phyloP scores from a whole-genome alignment of 805 yeast species.

The Candida manassasensis region DNA sequence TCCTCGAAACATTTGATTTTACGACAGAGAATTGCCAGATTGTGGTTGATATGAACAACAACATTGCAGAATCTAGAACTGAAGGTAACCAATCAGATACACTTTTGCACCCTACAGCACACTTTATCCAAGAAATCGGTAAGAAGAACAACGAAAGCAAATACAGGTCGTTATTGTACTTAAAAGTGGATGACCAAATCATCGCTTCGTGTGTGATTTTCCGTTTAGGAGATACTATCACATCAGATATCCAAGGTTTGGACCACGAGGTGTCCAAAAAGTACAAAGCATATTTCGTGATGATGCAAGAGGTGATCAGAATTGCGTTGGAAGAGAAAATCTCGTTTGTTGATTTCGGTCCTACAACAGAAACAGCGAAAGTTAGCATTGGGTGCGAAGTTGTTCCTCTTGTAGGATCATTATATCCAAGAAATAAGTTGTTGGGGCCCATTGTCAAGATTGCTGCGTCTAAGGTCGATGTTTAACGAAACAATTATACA shows the following conservation, averaged over 20 bases:
- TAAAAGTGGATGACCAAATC: constrained; percentile 30
- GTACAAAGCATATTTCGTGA: constrained; percentile 41
- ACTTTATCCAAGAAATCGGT: constrained; percentile 27
- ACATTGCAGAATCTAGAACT: constrained; percentile 34
- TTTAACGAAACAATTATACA: too few species aligned
- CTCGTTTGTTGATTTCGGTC: constrained; percentile 42
- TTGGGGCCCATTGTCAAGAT: constrained; percentile 12
- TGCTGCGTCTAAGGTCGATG: constrained; percentile 16
- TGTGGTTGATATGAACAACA: constrained; percentile 32
- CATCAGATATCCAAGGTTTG: constrained; percentile 42
- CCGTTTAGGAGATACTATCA: constrained; percentile 40
- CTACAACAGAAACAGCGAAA: constrained; percentile 42
- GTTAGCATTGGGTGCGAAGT: constrained; percentile 35
- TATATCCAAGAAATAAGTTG: constrained; percentile 22
- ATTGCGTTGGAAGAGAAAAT: constrained; percentile 35
- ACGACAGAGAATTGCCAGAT: constrained; percentile 23
- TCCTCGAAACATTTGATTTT: constrained; percentile 29
- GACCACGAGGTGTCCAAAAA: constrained; percentile 35
- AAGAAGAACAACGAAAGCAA: constrained; percentile 15
- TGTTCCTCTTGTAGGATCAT: constrained; percentile 35
- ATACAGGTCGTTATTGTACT: constrained; percentile 29
- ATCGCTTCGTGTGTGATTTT: constrained; percentile 41
- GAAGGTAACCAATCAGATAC: constrained; percentile 36
- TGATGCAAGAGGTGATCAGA: constrained; percentile 43
- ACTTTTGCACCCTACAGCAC: constrained; percentile 27